phyloP scores from a whole-genome alignment of 108 stramenopile genomes.

The Discostella pseudostelligera region DNA sequence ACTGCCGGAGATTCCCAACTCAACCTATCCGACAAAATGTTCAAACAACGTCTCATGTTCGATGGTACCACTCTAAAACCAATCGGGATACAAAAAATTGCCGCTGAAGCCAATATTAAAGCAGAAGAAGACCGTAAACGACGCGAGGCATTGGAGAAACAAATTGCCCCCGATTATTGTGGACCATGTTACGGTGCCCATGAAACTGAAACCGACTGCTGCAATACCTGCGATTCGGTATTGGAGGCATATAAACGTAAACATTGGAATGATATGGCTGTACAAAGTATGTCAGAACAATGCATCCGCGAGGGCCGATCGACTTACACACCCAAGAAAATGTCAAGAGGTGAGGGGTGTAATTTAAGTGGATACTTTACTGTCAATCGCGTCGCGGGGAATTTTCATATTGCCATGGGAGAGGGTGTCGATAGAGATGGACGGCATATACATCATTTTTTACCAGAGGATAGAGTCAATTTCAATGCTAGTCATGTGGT shows the following conservation, averaged over 20 bases:
- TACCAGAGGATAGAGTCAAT: slow-evolving; percentile 83
- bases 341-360: slow-evolving; percentile 90
- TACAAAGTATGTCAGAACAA: slow-evolving; percentile 83
- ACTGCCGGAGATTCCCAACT: slow-evolving; percentile 97
- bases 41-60: slow-evolving; percentile 55
- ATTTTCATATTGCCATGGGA: slow-evolving; percentile 98
- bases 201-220: slow-evolving; percentile 71
- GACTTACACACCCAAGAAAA: slow-evolving; percentile 49
- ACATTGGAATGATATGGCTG: slow-evolving; percentile 72
- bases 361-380: slow-evolving; percentile 87
- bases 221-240: slow-evolving; percentile 84
- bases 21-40: slow-evolving; percentile 80
- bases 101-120: slow-evolving; percentile 43
- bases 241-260: slow-evolving; percentile 61
- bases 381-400: slow-evolving; percentile 95
- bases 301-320: slow-evolving; percentile 90
- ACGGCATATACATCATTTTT: slow-evolving; percentile 84
- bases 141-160: slow-evolving; percentile 37
- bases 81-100: slow-evolving; percentile 4
- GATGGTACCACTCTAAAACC: slow-evolving; percentile 19
- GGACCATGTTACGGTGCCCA: slow-evolving; percentile 96
- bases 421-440: slow-evolving; percentile 94
- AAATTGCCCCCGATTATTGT: slow-evolving; percentile 84
- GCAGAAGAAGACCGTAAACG: slow-evolving; percentile 48
- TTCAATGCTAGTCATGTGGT: slow-evolving; percentile 96